Conservation (phyloP, 352 stramenopile genomes). For the Phytophthora rubi region DNA sequence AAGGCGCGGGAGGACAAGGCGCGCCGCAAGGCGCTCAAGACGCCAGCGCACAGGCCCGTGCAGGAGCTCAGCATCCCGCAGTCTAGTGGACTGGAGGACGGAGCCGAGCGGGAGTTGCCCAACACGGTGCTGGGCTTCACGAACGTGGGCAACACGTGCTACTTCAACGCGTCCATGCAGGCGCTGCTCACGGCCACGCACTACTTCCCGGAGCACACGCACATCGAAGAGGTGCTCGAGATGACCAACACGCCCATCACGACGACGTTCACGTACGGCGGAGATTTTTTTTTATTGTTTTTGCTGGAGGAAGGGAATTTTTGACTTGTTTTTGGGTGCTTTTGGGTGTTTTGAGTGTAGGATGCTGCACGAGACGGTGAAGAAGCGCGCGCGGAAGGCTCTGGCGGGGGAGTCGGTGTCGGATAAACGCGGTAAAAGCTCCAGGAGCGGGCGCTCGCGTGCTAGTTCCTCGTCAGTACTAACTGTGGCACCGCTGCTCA, state of each 20-base stretch:
- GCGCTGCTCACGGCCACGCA: constrained; percentile 91
- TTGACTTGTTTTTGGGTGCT: background rate
- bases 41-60: constrained; percentile 17
- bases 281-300: background rate
- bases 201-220: constrained; percentile 62
- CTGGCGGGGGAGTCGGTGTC: constrained; percentile 25
- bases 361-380: constrained; percentile 67
- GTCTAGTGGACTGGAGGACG: background rate
- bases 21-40: constrained; percentile 31
- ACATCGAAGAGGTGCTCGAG: constrained; percentile 56
- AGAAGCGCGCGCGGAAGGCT: constrained; percentile 51
- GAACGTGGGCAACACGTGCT: constrained; percentile 96
- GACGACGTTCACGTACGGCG: constrained; percentile 64
- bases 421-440: constrained; percentile 24
- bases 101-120: constrained; percentile 18
- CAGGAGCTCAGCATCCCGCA: constrained; percentile 23
- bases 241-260: constrained; percentile 91
- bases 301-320: background rate
- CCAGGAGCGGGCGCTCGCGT: constrained; percentile 27
- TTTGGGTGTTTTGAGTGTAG: constrained; percentile 19
- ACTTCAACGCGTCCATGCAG: constrained; percentile 92
- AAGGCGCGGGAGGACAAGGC: constrained; percentile 42
- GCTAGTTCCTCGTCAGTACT: constrained; percentile 52
- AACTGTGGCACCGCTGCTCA: constrained; percentile 66
- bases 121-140: constrained; percentile 69